Evolutionary conservation across 2,329 filamentous ascomycete genomes (phyloP), one percentile per base, ranked within the genome.

Genomic region (Bipolaris victoriae): DNA sequence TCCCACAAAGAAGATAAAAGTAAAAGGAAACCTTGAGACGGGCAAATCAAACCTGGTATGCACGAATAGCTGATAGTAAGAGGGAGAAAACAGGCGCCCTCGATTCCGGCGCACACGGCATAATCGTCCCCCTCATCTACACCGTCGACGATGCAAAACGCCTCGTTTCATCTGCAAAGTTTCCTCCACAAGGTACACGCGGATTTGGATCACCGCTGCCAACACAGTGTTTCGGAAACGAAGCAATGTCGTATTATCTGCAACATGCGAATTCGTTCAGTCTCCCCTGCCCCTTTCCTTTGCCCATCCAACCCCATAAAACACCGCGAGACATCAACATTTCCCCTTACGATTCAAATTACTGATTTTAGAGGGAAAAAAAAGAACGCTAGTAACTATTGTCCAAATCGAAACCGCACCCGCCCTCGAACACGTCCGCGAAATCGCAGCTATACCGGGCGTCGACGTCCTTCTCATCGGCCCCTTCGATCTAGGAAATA

Each of bases 21-120:
- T 3, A 24, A 24, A 24, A 24, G 16, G 16, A 16, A 16, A 16
- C 16, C 16, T 16, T 16, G 16, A 16, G 16, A 16, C 16, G 16
- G 16, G 16, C 16, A 16, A 16, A 16, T 16, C 16, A 16, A 16
- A 16, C 16, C 16, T 16, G 16, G 16, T 16, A 16, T 16, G 16
- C 16, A 16, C 16, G 16, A 16, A 16, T 16, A 16, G 16, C 22
- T 24, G 6, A 6, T 24, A 24, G 22, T 24, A 24, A 6, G 22
- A 24, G 16, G 16, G 16, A 16, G 16, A 16, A 16, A 16, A 16
- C 16, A 16, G 16, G 80, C 49, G 85, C 85, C 10, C 78, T 88
- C 36, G 85, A 87, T 63, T 76, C 83, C 43, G 85, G 85, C 36
- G 84, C 85, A 7, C 84, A 87, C 67, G 85, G 84, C 31, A 80